Base-by-base conservation (phyloP, 257 asterid species). In the Penstemon eatonii region DNA sequence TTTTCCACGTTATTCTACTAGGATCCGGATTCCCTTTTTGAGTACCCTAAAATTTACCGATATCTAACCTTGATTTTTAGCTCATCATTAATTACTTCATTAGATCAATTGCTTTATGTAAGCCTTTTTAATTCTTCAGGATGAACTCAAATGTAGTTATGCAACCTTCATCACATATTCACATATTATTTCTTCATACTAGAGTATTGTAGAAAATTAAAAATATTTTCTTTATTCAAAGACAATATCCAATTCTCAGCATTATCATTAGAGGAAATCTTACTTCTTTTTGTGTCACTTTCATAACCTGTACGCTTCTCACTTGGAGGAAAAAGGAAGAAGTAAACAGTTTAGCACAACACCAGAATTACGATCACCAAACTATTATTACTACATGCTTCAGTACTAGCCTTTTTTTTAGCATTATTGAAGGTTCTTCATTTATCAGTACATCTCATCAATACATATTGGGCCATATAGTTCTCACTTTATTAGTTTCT, bases 211-310 rank as follows among this genome's bases (percentile, higher is more conserved):
- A 38, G 18, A 43, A 40, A 25, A 25, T 25, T 36, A 15, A 12
- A 41, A 40, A 37, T 46, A 36, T 57, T 19, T 53, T 54, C 8
- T 8, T 55, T 25, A n/a, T 49, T n/a, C 51, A 13, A 4, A 69
- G 45, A 59, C 18, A 41, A 60, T 70, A 52, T 36, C 69, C 13
- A 40, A 60, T 53, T 45, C 25, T 71, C 63, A 70, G 43, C 36
- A 5, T 45, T 41, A 8, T 62, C 68, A 47, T 57, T 62, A 37
- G 47, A 53, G 58, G 15, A 43, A 45, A 59, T 8, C 13, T 40
- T 66, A 25, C 53, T 51, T 15, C 68, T 51, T 12, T 10, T 44
- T 63, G 57, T 51, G 65, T 18, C 59, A 56, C 12, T 12, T 9
- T 42, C 46, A 9, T 36, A 3, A 38, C 33, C 8, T 57, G 60